phyloP scores from a whole-genome alignment of 768 basidiomycete genomes.

The Hirschioporus abietinus region DNA sequence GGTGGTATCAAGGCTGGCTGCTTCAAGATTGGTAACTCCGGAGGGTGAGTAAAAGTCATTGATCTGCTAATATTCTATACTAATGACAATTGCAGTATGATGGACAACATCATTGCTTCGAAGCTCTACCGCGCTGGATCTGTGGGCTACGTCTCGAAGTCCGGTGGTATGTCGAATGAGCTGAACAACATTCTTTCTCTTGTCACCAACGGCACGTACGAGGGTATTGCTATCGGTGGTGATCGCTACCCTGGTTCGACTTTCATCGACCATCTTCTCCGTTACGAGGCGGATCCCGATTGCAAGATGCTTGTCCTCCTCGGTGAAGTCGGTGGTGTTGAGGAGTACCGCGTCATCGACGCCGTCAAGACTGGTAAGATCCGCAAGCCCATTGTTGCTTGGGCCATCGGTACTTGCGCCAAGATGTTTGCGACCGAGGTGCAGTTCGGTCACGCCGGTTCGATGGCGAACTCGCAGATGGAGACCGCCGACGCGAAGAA shows the following conservation, averaged over 20 bases:
- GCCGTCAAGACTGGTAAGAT: conserved; percentile 91
- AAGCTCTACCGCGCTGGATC: conserved; percentile 98
- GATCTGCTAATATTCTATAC: conserved; percentile 4
- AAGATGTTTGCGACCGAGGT: conserved; percentile 99
- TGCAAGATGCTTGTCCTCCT: conserved; percentile 99
- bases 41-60: conserved; percentile 55
- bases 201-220: conserved; percentile 95
- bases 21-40: conserved; percentile 99
- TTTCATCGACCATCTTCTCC: conserved; percentile 97
- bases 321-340: conserved; percentile 97
- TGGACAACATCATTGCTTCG: conserved; percentile 99
- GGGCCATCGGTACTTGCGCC: conserved; percentile 99
- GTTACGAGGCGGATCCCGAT: conserved; percentile 94
- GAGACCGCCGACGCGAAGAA: conserved; percentile 99
- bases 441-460: conserved; percentile 98
- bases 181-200: conserved; percentile 99
- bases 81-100: conserved; percentile 60
- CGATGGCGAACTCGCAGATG: conserved; percentile 94
- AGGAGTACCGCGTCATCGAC: conserved; percentile 98
- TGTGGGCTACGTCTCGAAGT: conserved; percentile 99
- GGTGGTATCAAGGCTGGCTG: conserved; percentile 99
- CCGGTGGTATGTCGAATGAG: conserved; percentile 99
- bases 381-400: conserved; percentile 98
- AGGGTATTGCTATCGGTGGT: conserved; percentile 99
- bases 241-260: conserved; percentile 98